Conservation (phyloP, 1,284 basidiomycete genomes). For the Ganoderma multipileum region DNA sequence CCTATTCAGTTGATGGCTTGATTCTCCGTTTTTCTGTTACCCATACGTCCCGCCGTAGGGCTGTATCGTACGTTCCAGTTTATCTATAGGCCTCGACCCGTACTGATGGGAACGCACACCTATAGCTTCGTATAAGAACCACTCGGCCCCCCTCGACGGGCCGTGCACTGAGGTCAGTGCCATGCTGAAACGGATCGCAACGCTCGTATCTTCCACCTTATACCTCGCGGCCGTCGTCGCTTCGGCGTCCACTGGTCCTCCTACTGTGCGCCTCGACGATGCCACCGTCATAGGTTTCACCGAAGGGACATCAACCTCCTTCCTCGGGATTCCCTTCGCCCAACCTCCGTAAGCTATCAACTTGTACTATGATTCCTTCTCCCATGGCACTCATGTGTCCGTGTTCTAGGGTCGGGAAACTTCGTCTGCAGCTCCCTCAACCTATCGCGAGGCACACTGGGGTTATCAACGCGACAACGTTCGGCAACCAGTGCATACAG, state of each 20-base stretch:
- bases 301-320: conserved; percentile 41
- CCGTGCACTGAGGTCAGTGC: background rate
- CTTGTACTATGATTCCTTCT: conserved; percentile 14
- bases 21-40: background rate
- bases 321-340: conserved; percentile 62
- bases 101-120: background rate
- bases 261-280: conserved; percentile 29
- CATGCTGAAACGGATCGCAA: background rate
- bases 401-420: conserved; percentile 27
- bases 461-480: conserved; percentile 46
- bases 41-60: background rate
- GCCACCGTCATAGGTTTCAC: conserved; percentile 21
- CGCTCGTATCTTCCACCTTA: background rate
- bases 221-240: background rate
- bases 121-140: background rate
- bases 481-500: conserved; percentile 59
- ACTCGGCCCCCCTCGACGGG: background rate
- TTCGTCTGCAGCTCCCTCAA: conserved; percentile 53
- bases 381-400: background rate
- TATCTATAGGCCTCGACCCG: background rate
- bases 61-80: background rate
- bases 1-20: background rate
- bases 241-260: background rate
- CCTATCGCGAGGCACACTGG: conserved; percentile 48
- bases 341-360: conserved; percentile 48